A percentile compares a stretch with the other conserved stretches of the same genome.
These are phyloP conservation scores for Lumnitzera littorea DNA, from an alignment of 345 rosid genomes.

Conservation along the genomic window DNA sequence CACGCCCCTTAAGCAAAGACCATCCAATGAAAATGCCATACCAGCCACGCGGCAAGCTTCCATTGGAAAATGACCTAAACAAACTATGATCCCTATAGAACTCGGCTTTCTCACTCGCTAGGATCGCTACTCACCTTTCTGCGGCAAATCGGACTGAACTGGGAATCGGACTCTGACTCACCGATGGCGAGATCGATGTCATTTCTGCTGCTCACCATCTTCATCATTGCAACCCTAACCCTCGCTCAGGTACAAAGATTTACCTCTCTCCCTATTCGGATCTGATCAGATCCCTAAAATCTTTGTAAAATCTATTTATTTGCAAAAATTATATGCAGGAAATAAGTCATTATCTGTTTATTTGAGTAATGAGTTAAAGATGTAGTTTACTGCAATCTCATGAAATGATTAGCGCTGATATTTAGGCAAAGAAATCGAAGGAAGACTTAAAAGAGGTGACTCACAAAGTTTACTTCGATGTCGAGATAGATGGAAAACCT, in stretches of 20 bases:
- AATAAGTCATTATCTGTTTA: too few species aligned
- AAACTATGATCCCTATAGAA: not conserved
- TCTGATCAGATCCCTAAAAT: too few species aligned
- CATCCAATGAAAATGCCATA: not conserved
- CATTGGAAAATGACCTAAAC: not conserved
- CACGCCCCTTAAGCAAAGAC: slow-evolving; percentile 1
- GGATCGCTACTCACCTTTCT: too few species aligned
- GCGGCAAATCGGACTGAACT: not conserved
- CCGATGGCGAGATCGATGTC: slow-evolving; percentile 41
- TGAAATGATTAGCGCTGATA: not conserved
- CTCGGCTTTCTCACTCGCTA: not conserved
- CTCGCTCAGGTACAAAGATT: slow-evolving; percentile 35
- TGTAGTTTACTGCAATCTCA: not conserved
- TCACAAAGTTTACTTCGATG: slow-evolving; percentile 85
- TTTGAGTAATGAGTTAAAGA: too few species aligned
- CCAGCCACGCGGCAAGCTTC: slow-evolving; percentile 7
- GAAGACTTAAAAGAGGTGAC: slow-evolving; percentile 70
- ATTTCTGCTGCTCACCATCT: slow-evolving; percentile 24
- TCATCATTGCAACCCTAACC: slow-evolving; percentile 36
- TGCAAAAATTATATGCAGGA: too few species aligned
- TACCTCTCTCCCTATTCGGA: too few species aligned
- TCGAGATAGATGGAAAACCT: slow-evolving; percentile 80
- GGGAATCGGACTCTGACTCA: not conserved
- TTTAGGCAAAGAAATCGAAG: slow-evolving; percentile 67
- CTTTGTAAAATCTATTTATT: too few species aligned